Evolutionary conservation across 257 asterid species (phyloP).

Genomic region (Nicotiana attenuata): DNA sequence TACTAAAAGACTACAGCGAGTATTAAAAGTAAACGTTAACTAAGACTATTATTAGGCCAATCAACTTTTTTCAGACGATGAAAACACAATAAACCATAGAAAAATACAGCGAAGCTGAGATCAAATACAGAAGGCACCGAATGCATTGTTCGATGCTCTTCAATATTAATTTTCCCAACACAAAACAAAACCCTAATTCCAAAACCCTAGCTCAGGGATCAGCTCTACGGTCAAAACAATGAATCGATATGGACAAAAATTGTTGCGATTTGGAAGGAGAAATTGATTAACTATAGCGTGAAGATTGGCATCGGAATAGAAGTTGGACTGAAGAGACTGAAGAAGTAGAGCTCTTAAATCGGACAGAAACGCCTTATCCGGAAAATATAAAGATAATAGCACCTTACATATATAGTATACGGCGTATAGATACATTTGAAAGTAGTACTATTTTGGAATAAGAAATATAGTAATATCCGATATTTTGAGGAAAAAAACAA

Average conservation of each 20-base stretch:
- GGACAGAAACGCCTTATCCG: constrained; percentile 7
- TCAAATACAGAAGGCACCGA: constrained; percentile 49
- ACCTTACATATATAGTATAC: background rate
- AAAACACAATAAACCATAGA: constrained; percentile 49
- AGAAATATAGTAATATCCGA: background rate
- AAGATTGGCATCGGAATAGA: background rate
- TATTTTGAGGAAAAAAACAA: no score
- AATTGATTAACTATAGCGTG: background rate
- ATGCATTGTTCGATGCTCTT: constrained; percentile 69
- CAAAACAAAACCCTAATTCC: constrained; percentile 15
- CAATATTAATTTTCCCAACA: background rate
- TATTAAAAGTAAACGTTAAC: constrained; percentile 22
- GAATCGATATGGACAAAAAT: background rate
- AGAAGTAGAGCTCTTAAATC: background rate
- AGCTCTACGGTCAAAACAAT: background rate
- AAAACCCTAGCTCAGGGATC: constrained; percentile 5
- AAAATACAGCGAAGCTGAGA: constrained; percentile 24
- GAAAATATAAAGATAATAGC: background rate
- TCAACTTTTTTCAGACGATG: constrained; percentile 62
- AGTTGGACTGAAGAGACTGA: background rate
- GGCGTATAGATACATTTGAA: background rate
- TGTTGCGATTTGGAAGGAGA: background rate
- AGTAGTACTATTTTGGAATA: background rate
- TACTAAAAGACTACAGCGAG: background rate
- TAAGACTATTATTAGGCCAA: constrained; percentile 55